Conservation (phyloP, 2,329 filamentous ascomycete species). For the Kalmusia sp. region DNA sequence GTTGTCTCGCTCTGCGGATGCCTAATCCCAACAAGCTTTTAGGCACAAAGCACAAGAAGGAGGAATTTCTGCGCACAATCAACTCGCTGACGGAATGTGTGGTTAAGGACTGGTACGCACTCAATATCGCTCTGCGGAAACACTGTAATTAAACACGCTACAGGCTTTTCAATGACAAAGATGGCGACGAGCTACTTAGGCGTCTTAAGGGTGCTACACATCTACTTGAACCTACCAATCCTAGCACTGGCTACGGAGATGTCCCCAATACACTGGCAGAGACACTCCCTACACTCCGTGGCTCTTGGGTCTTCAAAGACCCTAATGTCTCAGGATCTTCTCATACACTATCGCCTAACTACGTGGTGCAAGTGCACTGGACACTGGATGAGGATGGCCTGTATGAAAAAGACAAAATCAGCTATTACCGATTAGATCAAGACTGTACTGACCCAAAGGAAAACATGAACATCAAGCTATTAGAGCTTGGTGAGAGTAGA, state of each 20-base stretch:
- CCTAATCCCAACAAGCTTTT: neutral
- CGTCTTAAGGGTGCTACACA: slow-evolving; percentile 24
- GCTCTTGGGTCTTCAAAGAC: slow-evolving; percentile 38
- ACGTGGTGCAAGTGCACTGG: slow-evolving; percentile 40
- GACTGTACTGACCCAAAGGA: slow-evolving; percentile 20
- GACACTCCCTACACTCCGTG: slow-evolving; percentile 32
- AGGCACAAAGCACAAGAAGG: slow-evolving; percentile 18
- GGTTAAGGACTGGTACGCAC: slow-evolving; percentile 33
- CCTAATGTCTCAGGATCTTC: slow-evolving; percentile 27
- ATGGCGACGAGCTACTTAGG: slow-evolving; percentile 29
- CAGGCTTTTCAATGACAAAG: slow-evolving; percentile 27
- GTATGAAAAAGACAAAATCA: slow-evolving; percentile 35
- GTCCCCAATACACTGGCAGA: slow-evolving; percentile 22
- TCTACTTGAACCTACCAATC: slow-evolving; percentile 32
- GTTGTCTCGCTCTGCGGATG: slow-evolving; percentile 24
- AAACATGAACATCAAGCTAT: slow-evolving; percentile 41
- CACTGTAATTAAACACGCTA: neutral
- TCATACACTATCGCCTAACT: slow-evolving; percentile 11
- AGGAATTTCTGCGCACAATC: slow-evolving; percentile 23
- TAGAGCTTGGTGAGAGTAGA: slow-evolving; percentile 39
- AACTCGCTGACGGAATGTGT: slow-evolving; percentile 15
- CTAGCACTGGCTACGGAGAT: slow-evolving; percentile 25
- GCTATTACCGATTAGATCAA: slow-evolving; percentile 29
- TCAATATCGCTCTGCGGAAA: neutral
- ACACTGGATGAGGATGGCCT: slow-evolving; percentile 36